Evolutionary conservation across 2,329 filamentous ascomycete species (phyloP).

Genomic region (Trichothecium sympodiale): DNA sequence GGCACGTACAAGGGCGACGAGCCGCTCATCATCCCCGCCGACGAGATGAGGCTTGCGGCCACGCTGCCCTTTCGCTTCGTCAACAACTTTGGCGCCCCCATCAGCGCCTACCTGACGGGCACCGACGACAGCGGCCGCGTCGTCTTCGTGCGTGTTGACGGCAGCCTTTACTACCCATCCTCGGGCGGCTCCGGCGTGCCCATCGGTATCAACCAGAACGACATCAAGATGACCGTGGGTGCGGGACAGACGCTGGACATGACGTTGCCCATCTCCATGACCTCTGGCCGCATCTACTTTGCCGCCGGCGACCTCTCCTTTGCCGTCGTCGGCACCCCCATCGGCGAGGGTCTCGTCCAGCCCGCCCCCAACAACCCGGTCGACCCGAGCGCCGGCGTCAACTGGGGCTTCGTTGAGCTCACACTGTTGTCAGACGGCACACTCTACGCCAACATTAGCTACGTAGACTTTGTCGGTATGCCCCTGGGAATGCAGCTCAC

Average conservation of each 20-base stretch:
- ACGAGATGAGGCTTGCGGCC: slow-evolving; percentile 4
- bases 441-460: slow-evolving; percentile 36
- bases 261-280: slow-evolving; percentile 25
- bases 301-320: slow-evolving; percentile 29
- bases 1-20: slow-evolving; percentile 15
- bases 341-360: slow-evolving; percentile 29
- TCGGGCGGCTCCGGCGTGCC: slow-evolving; percentile 21
- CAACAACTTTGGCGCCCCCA: slow-evolving; percentile 27
- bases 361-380: slow-evolving; percentile 30
- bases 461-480: slow-evolving; percentile 40
- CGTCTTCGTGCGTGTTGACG: slow-evolving; percentile 29
- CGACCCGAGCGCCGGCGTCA: slow-evolving; percentile 29
- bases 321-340: slow-evolving; percentile 21
- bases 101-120: slow-evolving; percentile 34
- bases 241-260: slow-evolving; percentile 24
- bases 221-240: slow-evolving; percentile 29
- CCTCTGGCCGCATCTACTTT: slow-evolving; percentile 32
- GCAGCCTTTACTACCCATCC: slow-evolving; percentile 28
- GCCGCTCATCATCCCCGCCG: slow-evolving; percentile 1
- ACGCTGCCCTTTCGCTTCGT: slow-evolving; percentile 20
- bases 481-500: slow-evolving; percentile 42
- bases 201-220: slow-evolving; percentile 20
- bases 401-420: slow-evolving; percentile 40
- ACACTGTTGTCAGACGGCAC: slow-evolving; percentile 24
- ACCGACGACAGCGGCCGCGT: slow-evolving; percentile 24